Evolutionary conservation across 208 protist genomes (phyloP).

Genomic region (Sergeia podlipaevii): DNA sequence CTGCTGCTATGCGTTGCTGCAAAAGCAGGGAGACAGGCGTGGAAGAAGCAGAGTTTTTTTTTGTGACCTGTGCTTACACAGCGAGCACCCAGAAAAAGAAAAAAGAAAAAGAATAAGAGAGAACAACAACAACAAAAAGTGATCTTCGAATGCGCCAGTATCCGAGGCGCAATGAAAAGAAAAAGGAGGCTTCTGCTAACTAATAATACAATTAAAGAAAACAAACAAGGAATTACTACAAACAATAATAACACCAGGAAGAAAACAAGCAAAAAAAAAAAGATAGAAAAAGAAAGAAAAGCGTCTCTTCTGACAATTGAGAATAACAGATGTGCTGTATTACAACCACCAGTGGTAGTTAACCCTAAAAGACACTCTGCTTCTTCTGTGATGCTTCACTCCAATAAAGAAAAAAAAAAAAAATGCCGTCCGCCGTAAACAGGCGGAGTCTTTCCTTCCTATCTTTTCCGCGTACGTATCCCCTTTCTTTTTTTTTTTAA

Average conservation of each 20-base stretch:
- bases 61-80: too few relatives aligned
- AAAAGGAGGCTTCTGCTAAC: too few relatives aligned
- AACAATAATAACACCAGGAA: background rate
- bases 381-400: too few relatives aligned
- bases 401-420: conserved; percentile 8
- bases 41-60: too few relatives aligned
- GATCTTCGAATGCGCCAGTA: too few relatives aligned
- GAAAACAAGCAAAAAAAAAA: conserved; percentile 7
- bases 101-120: background rate
- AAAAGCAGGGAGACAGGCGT: too few relatives aligned
- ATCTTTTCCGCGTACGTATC: conserved; percentile 2
- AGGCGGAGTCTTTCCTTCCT: conserved; percentile 1
- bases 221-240: background rate
- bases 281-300: conserved; percentile 9
- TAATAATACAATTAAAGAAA: background rate
- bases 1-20: too few relatives aligned
- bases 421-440: background rate
- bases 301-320: too few relatives aligned
- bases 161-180: too few relatives aligned
- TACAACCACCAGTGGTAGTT: too few relatives aligned
- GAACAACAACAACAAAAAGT: background rate
- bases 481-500: conserved; percentile 12
- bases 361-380: too few relatives aligned
- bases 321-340: background rate
- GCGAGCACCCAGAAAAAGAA: too few relatives aligned